These are phyloP conservation scores for Tagetes patula DNA, from an alignment of 129 eudicot species.

Conservation along the genomic window DNA sequence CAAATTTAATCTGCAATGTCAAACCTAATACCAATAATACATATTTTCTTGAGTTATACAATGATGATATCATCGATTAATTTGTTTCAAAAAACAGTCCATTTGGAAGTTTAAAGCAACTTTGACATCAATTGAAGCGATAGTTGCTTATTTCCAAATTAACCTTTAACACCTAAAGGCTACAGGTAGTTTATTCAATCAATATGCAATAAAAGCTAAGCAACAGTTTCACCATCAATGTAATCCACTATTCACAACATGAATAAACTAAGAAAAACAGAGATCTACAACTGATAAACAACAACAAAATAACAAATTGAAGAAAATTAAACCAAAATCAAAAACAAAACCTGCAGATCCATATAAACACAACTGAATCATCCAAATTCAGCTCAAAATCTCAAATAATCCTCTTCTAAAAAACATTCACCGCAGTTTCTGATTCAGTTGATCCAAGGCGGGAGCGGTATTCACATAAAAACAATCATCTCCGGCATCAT, in stretches of 20 bases:
- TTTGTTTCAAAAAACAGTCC: background rate
- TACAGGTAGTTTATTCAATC: background rate
- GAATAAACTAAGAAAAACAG: background rate
- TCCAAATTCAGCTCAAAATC: constrained; percentile 21
- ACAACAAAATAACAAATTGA: constrained; percentile 14
- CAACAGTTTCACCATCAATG: background rate
- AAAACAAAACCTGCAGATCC: constrained; percentile 37
- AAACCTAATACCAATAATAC: constrained; percentile 7
- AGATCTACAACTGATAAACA: constrained; percentile 26
- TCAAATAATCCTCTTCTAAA: constrained; percentile 3
- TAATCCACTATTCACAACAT: constrained; percentile 2
- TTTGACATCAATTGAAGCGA: background rate
- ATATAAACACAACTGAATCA: constrained; percentile 5
- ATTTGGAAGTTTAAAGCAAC: background rate
- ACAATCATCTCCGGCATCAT: constrained; percentile 1
- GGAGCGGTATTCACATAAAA: constrained; percentile 39
- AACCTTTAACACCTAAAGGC: background rate
- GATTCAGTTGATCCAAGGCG: constrained; percentile 88
- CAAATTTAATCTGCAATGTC: constrained; percentile 20
- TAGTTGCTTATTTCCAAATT: background rate
- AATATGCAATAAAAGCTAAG: background rate
- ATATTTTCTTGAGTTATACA: background rate
- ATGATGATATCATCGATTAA: background rate
- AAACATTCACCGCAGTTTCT: constrained; percentile 44
- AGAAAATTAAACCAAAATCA: constrained; percentile 1